Percentiles rank a stretch among this genome's conserved stretches.
Conservation (phyloP, 139 green algal species). For the Chlorella sp. region DNA sequence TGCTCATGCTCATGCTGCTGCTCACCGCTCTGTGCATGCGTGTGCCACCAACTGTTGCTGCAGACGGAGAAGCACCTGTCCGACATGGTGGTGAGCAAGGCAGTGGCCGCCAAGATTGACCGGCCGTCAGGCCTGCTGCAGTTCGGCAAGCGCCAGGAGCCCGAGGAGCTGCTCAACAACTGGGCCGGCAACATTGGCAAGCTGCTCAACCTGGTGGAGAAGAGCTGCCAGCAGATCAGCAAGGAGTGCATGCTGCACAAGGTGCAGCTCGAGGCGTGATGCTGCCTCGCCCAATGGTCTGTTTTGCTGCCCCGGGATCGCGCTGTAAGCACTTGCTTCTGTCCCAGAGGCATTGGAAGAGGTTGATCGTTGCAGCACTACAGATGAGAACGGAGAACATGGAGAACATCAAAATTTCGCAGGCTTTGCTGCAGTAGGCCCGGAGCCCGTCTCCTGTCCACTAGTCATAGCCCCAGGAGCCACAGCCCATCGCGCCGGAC, state of each 20-base stretch:
- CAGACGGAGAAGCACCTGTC: constrained; percentile 87
- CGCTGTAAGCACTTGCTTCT: too few species aligned
- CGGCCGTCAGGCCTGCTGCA: constrained; percentile 79
- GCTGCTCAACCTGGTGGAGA: constrained; percentile 86
- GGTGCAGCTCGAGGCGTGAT: constrained; percentile 40
- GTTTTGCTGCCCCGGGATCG: too few species aligned
- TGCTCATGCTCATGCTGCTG: neutral
- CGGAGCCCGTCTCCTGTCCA: too few species aligned
- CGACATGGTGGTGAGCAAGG: constrained; percentile 81
- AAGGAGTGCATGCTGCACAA: constrained; percentile 91
- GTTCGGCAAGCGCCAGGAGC: constrained; percentile 44
- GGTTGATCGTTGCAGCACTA: too few species aligned
- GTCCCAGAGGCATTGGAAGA: too few species aligned
- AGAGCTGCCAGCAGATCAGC: constrained; percentile 86
- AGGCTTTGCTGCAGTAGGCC: too few species aligned
- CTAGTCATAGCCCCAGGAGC: too few species aligned
- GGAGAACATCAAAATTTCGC: too few species aligned
- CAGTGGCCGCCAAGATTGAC: constrained; percentile 86
- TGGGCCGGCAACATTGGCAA: constrained; percentile 78
- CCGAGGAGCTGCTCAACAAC: constrained; percentile 67
- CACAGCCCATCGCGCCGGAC: too few species aligned
- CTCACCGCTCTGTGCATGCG: neutral
- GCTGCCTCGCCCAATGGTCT: too few species aligned
- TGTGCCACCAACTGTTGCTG: neutral
- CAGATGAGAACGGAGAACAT: too few species aligned